phyloP scores from a whole-genome alignment of 495 filamentous ascomycete genomes.

The Aspergillus leporis region DNA sequence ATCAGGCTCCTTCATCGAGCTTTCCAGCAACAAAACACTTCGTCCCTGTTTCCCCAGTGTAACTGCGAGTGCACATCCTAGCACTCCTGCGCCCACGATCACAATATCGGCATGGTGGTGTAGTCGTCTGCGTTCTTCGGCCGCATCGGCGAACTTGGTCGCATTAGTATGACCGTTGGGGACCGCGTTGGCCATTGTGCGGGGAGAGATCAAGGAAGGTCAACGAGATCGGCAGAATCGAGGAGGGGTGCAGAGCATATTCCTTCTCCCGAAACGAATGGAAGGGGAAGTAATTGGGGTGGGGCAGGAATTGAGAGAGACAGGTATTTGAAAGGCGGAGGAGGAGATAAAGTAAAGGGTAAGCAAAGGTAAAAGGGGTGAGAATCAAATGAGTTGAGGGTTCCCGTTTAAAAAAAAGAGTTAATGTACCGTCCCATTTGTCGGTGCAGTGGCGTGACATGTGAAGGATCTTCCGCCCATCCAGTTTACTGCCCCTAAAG shows the following conservation, averaged over 20 bases:
- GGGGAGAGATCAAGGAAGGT: constrained; percentile 11
- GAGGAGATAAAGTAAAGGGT: constrained; percentile 11
- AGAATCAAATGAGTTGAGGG: too few species aligned
- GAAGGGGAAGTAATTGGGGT: constrained; percentile 12
- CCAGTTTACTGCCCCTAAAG: constrained; percentile 2
- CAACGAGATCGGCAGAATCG: constrained; percentile 13
- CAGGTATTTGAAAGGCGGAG: too few species aligned
- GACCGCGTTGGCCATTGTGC: constrained; percentile 27
- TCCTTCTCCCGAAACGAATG: constrained; percentile 8
- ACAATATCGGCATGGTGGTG: constrained; percentile 74
- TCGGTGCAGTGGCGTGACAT: constrained; percentile 38
- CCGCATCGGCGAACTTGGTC: constrained; percentile 26
- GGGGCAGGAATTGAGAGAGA: constrained; percentile 6
- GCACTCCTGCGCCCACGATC: constrained; percentile 85
- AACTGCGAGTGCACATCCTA: constrained; percentile 86
- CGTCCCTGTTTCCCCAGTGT: constrained; percentile 85
- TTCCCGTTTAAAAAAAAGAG: constrained; percentile 1
- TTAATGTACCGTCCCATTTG: background rate
- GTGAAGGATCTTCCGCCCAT: constrained; percentile 28
- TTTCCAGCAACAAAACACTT: constrained; percentile 87
- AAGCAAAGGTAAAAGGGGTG: constrained; percentile 4
- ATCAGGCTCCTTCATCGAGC: constrained; percentile 88
- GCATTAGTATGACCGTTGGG: constrained; percentile 28
- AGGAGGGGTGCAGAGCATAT: constrained; percentile 19
- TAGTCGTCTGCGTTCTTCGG: constrained; percentile 42